These are phyloP conservation scores for Helianthus tuberosus DNA, from an alignment of 129 eudicot genomes.

Conservation along the genomic window DNA sequence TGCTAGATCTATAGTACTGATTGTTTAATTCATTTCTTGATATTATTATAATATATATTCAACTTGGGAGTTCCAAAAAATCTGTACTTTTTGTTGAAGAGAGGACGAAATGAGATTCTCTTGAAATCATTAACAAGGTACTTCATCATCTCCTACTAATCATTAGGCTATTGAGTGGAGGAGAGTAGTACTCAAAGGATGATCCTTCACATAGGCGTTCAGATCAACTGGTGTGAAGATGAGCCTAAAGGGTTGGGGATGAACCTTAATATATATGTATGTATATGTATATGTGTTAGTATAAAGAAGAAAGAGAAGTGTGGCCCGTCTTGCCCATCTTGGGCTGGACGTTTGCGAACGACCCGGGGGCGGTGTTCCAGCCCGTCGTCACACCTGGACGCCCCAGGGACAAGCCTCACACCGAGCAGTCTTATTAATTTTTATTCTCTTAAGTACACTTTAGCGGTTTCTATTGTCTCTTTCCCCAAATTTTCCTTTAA, in stretches of 20 bases:
- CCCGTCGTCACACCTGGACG: too few species aligned
- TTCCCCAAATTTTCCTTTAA: not conserved
- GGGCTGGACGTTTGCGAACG: too few species aligned
- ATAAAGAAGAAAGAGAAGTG: too few species aligned
- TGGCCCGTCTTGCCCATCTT: too few species aligned
- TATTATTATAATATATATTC: conserved; percentile 21
- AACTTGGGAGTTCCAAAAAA: conserved; percentile 38
- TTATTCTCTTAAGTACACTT: conserved; percentile 22
- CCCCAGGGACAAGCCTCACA: too few species aligned
- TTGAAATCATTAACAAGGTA: conserved; percentile 40
- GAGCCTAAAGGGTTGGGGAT: too few species aligned
- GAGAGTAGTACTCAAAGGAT: too few species aligned
- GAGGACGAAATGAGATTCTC: conserved; percentile 34
- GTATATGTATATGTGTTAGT: too few species aligned
- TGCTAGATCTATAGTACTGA: conserved; percentile 7
- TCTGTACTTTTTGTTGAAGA: conserved; percentile 32
- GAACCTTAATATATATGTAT: too few species aligned
- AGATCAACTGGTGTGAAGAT: too few species aligned
- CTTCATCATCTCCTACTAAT: conserved; percentile 29
- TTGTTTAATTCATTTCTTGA: not conserved
- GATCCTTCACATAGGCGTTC: too few species aligned
- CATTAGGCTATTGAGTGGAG: not conserved
- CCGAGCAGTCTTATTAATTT: not conserved
- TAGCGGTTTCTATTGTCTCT: conserved; percentile 1
- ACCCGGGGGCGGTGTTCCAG: too few species aligned